Percentiles rank a stretch among this genome's conserved stretches.
Conservation (phyloP, 2,329 filamentous ascomycete genomes). For the Neospermospora avenae region DNA sequence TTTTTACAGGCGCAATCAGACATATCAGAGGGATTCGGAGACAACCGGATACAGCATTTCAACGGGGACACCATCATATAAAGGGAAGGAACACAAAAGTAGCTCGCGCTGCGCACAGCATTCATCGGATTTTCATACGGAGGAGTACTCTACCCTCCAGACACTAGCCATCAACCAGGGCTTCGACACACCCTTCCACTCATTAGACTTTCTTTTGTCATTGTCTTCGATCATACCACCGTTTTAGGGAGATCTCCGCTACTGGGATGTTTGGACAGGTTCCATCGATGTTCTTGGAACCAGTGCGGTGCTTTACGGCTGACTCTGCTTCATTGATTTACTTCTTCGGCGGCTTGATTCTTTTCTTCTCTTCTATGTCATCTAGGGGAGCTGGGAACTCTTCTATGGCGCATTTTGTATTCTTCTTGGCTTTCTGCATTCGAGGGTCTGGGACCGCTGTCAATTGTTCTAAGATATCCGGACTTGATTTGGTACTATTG, state of each 20-base stretch:
- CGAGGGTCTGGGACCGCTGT: background rate
- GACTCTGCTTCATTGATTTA: background rate
- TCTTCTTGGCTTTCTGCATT: background rate
- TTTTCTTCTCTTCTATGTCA: background rate
- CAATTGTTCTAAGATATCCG: conserved; percentile 2
- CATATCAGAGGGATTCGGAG: conserved; percentile 21
- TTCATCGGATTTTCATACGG: conserved; percentile 14
- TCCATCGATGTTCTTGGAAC: conserved; percentile 5
- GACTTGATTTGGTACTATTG: background rate
- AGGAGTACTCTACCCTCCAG: background rate
- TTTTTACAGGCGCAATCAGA: conserved; percentile 27
- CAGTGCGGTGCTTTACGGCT: conserved; percentile 6
- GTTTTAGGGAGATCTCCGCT: background rate
- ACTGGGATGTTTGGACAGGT: conserved; percentile 7
- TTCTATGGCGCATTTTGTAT: background rate
- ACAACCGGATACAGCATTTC: conserved; percentile 18
- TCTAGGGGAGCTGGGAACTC: background rate
- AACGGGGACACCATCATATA: conserved; percentile 28
- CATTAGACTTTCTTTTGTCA: conserved; percentile 24
- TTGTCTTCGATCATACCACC: background rate
- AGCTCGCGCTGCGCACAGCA: conserved; percentile 34
- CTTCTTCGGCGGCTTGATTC: background rate
- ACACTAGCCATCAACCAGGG: background rate
- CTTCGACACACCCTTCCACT: conserved; percentile 14
- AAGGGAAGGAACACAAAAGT: conserved; percentile 33